These are phyloP conservation scores for Penicillium sp. DNA, from an alignment of 2,329 filamentous ascomycete species.

Conservation along the genomic window DNA sequence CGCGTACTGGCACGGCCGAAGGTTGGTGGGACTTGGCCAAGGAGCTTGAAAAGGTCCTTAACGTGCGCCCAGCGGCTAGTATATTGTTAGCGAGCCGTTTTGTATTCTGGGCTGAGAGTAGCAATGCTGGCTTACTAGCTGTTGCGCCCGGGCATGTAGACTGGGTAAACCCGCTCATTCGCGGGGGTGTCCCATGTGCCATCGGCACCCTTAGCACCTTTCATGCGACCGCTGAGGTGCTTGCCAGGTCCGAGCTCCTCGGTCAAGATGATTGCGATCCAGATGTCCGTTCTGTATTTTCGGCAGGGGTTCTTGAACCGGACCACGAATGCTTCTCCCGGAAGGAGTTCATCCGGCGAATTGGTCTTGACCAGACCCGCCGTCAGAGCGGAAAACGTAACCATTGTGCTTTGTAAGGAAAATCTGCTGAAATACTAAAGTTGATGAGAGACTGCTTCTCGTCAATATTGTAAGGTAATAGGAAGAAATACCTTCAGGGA, in stretches of 20 bases:
- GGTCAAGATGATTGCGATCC: conserved; percentile 9
- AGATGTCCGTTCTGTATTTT: conserved; percentile 10
- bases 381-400: neutral
- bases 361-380: neutral
- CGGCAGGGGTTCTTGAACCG: conserved; percentile 13
- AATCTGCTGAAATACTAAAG: neutral
- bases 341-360: neutral
- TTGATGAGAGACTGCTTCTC: neutral
- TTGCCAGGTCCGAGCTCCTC: conserved; percentile 3
- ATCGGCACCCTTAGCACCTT: neutral
- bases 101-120: neutral
- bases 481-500: neutral
- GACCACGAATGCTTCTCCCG: conserved; percentile 5
- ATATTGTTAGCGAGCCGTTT: neutral
- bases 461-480: neutral
- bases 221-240: conserved; percentile 3
- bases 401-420: neutral
- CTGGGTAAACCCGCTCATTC: conserved; percentile 9
- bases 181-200: conserved; percentile 4
- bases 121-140: conserved; percentile 13
- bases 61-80: conserved; percentile 8
- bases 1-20: neutral
- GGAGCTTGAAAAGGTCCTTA: conserved; percentile 6
- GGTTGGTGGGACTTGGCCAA: neutral
- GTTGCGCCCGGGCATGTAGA: conserved; percentile 15